Percentiles rank a stretch among this genome's conserved stretches.
These are phyloP conservation scores for Meripilus lineatus DNA, from an alignment of 1,284 basidiomycete species.

Conservation along the genomic window DNA sequence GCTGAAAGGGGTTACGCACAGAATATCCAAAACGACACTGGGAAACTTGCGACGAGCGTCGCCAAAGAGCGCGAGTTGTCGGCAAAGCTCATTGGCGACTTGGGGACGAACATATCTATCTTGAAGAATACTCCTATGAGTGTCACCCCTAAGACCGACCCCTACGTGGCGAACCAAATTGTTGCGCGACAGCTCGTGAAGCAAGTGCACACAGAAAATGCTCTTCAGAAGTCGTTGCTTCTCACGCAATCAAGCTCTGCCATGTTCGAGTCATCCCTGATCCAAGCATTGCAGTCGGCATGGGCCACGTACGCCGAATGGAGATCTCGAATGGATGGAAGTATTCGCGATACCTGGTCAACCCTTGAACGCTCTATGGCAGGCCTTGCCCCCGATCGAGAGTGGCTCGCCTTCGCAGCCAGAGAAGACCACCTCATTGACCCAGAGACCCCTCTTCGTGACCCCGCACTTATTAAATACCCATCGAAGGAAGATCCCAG, in stretches of 20 bases:
- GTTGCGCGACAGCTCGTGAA: constrained; percentile 88
- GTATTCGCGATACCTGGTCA: constrained; percentile 81
- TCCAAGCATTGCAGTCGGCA: constrained; percentile 91
- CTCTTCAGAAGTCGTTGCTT: constrained; percentile 97
- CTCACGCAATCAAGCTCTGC: constrained; percentile 99
- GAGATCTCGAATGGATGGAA: constrained; percentile 81
- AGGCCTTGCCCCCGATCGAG: constrained; percentile 84
- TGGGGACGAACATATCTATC: constrained; percentile 82
- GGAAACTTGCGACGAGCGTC: constrained; percentile 90
- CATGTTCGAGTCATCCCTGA: constrained; percentile 96
- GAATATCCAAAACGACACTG: constrained; percentile 98
- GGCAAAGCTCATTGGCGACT: constrained; percentile 83
- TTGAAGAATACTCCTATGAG: constrained; percentile 96
- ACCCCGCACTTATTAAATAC: constrained; percentile 80
- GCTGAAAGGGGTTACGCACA: constrained; percentile 22
- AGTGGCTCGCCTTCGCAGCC: constrained; percentile 96
- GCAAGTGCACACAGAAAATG: constrained; percentile 96
- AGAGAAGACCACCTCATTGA: constrained; percentile 95
- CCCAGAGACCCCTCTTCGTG: constrained; percentile 90
- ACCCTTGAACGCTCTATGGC: constrained; percentile 78
- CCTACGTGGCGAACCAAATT: constrained; percentile 78
- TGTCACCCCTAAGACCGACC: constrained; percentile 81
- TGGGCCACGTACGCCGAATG: constrained; percentile 99
- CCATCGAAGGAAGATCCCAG: constrained; percentile 93
- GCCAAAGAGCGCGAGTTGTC: constrained; percentile 94